Conservation (phyloP, 2,329 filamentous ascomycete species). For the Tolypocladium nubicola region DNA sequence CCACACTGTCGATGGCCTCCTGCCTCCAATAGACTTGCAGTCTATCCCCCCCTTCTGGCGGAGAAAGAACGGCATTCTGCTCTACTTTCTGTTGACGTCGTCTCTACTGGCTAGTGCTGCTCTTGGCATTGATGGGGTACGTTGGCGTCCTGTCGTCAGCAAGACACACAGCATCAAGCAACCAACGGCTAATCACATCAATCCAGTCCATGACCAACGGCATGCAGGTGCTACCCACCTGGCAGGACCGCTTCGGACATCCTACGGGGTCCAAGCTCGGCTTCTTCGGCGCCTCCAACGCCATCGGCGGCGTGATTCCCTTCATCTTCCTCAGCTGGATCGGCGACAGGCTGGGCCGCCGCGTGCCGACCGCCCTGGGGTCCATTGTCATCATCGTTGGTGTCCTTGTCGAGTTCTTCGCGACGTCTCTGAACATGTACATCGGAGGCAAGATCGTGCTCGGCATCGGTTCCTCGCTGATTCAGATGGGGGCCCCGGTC, state of each 20-base stretch:
- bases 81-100: slow-evolving; percentile 32
- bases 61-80: slow-evolving; percentile 28
- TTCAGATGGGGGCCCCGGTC: slow-evolving; percentile 30
- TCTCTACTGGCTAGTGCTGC: slow-evolving; percentile 30
- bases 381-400: slow-evolving; percentile 27
- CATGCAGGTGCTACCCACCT: slow-evolving; percentile 24
- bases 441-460: slow-evolving; percentile 27
- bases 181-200: background rate
- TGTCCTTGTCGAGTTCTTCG: slow-evolving; percentile 23
- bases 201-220: slow-evolving; percentile 27
- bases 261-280: slow-evolving; percentile 25
- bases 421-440: slow-evolving; percentile 23
- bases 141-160: slow-evolving; percentile 5
- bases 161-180: background rate
- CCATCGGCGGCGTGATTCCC: slow-evolving; percentile 28
- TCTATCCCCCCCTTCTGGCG: slow-evolving; percentile 22
- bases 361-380: slow-evolving; percentile 22
- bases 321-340: slow-evolving; percentile 25
- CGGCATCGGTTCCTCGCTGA: slow-evolving; percentile 23
- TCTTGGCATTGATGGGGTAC: slow-evolving; percentile 29
- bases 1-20: slow-evolving; percentile 17
- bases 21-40: slow-evolving; percentile 19
- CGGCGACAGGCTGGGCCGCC: slow-evolving; percentile 22
- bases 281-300: slow-evolving; percentile 26
- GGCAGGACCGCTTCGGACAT: slow-evolving; percentile 26